phyloP scores from a whole-genome alignment of 1,284 basidiomycete genomes.

The Gastroboletus turbinatus region DNA sequence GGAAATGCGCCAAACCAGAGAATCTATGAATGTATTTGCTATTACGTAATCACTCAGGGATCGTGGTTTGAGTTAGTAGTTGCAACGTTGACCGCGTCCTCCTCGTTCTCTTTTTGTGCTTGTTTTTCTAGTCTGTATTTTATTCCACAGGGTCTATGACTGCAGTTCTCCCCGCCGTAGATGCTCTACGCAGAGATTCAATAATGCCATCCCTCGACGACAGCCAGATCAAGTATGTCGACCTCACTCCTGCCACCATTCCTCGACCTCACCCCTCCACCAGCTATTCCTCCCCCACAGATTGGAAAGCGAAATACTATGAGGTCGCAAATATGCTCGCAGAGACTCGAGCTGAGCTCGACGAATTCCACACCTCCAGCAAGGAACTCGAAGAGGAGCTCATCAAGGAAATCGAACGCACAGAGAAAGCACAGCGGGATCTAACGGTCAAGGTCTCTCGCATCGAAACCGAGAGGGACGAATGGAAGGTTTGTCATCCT shows the following conservation, averaged over 20 bases:
- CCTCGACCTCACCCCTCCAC: conserved; percentile 15
- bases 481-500: conserved; percentile 77
- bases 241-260: conserved; percentile 12
- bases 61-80: conserved; percentile 11
- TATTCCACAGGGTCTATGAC: conserved; percentile 47
- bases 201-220: conserved; percentile 61
- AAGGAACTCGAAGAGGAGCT: conserved; percentile 93
- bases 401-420: conserved; percentile 84
- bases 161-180: conserved; percentile 59
- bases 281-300: conserved; percentile 58
- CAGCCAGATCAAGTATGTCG: conserved; percentile 54
- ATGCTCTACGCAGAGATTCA: conserved; percentile 57
- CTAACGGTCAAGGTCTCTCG: conserved; percentile 73
- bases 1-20: conserved; percentile 90
- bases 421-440: conserved; percentile 84
- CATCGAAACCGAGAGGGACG: conserved; percentile 80
- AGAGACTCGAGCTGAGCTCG: conserved; percentile 84
- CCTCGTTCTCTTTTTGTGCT: neutral
- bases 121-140: conserved; percentile 29
- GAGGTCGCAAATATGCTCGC: conserved; percentile 83
- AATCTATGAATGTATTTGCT: conserved; percentile 36
- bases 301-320: conserved; percentile 85
- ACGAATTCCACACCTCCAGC: conserved; percentile 89
- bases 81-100: conserved; percentile 18
- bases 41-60: conserved; percentile 27